These are phyloP conservation scores for Ustilago xerochloae DNA, from an alignment of 1,284 basidiomycete genomes.

Conservation along the genomic window DNA sequence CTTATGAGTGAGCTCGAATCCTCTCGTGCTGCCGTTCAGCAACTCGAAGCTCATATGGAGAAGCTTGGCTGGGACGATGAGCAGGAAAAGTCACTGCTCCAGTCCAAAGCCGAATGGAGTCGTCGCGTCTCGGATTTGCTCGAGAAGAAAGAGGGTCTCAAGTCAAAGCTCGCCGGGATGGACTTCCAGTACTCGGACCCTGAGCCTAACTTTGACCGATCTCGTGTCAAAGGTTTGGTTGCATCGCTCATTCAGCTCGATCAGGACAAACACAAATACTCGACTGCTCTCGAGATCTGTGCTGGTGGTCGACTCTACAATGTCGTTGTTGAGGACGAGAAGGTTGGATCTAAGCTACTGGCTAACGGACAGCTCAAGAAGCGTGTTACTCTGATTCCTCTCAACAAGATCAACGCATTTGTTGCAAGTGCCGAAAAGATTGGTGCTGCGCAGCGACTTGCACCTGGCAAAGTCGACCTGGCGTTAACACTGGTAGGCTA, in stretches of 20 bases:
- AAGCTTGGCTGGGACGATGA: conserved; percentile 83
- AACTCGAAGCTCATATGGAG: conserved; percentile 61
- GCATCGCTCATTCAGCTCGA: conserved; percentile 80
- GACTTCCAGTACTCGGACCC: conserved; percentile 88
- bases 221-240: conserved; percentile 82
- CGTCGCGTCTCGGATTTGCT: conserved; percentile 74
- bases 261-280: conserved; percentile 75
- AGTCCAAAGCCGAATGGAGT: conserved; percentile 74
- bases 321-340: conserved; percentile 82
- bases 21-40: conserved; percentile 72
- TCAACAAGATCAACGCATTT: conserved; percentile 87
- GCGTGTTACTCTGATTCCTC: conserved; percentile 91
- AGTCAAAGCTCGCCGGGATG: conserved; percentile 77
- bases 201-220: conserved; percentile 82
- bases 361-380: conserved; percentile 85
- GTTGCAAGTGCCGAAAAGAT: conserved; percentile 80
- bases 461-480: conserved; percentile 80
- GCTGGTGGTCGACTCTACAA: conserved; percentile 94
- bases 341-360: conserved; percentile 85
- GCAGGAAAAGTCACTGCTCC: conserved; percentile 78
- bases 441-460: conserved; percentile 78
- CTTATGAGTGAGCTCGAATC: conserved; percentile 72
- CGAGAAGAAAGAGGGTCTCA: conserved; percentile 79
- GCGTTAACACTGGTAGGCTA: conserved; percentile 90
- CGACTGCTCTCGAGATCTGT: conserved; percentile 92